phyloP scores from a whole-genome alignment of 148 eudicot species.

The Vaccinium corymbosum region DNA sequence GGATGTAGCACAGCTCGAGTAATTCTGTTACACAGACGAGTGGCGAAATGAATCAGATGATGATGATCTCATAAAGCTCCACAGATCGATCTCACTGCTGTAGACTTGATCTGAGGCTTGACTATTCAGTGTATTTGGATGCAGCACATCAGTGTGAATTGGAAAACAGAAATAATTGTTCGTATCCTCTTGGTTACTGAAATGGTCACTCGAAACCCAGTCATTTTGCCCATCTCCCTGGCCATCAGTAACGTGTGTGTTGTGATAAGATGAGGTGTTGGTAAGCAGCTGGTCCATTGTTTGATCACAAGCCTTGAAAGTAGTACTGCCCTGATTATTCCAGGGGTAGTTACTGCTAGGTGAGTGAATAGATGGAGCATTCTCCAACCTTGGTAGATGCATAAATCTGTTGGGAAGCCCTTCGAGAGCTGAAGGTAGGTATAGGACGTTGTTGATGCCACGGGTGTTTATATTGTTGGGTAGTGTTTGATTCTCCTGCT shows the following conservation, averaged over 20 bases:
- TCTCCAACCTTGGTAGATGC: conserved; percentile 3
- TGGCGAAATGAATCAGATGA: not conserved
- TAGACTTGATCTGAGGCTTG: conserved; percentile 1
- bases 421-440: not conserved
- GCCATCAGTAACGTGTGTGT: not conserved
- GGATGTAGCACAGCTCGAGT: not conserved
- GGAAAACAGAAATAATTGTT: not conserved
- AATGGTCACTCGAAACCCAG: not conserved
- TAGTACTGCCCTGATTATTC: not conserved
- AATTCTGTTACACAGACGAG: not conserved
- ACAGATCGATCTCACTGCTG: not conserved
- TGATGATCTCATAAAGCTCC: not conserved
- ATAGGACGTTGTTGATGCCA: not conserved
- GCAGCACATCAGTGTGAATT: not conserved
- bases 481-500: not conserved
- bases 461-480: not conserved
- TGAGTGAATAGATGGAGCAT: not conserved
- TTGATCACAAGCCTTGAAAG: not conserved
- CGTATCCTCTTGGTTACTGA: not conserved
- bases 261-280: not conserved
- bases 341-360: not conserved
- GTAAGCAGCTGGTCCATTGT: not conserved
- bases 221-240: not conserved
- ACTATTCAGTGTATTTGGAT: not conserved
- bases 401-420: not conserved